Evolutionary conservation across 306 rosid genomes (phyloP).

Genomic region (Myrica gale): DNA sequence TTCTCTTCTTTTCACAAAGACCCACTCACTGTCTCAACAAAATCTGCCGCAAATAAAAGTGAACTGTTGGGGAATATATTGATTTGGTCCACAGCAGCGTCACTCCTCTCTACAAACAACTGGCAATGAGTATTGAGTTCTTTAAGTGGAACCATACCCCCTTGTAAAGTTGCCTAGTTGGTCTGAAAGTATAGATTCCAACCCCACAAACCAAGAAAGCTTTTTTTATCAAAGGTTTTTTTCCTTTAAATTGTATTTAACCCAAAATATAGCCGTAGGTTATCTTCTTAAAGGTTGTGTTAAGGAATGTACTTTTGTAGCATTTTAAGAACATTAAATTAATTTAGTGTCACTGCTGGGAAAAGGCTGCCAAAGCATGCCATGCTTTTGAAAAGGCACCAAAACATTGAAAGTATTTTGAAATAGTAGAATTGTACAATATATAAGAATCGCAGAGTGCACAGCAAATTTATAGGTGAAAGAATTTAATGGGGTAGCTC

Average conservation of each 20-base stretch:
- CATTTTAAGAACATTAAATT: slow-evolving; percentile 23
- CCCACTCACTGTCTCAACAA: slow-evolving; percentile 67
- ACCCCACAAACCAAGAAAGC: slow-evolving; percentile 25
- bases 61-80: slow-evolving; percentile 33
- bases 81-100: slow-evolving; percentile 41
- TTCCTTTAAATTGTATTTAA: background rate
- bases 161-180: slow-evolving; percentile 44
- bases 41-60: slow-evolving; percentile 31
- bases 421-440: background rate
- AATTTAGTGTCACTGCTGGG: slow-evolving; percentile 28
- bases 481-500: background rate
- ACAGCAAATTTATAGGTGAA: background rate
- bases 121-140: slow-evolving; percentile 18
- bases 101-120: slow-evolving; percentile 25
- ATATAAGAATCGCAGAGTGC: background rate
- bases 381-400: slow-evolving; percentile 48
- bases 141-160: slow-evolving; percentile 27
- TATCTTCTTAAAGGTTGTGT: slow-evolving; percentile 25
- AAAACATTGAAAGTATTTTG: background rate
- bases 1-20: slow-evolving; percentile 75
- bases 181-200: slow-evolving; percentile 36
- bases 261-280: background rate
- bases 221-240: too few species aligned
- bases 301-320: slow-evolving; percentile 32
- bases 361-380: slow-evolving; percentile 61